A percentile compares a stretch with the other conserved stretches of the same genome.
Evolutionary conservation across 345 rosid species (phyloP).

Genomic region (Kernera saxatilis): DNA sequence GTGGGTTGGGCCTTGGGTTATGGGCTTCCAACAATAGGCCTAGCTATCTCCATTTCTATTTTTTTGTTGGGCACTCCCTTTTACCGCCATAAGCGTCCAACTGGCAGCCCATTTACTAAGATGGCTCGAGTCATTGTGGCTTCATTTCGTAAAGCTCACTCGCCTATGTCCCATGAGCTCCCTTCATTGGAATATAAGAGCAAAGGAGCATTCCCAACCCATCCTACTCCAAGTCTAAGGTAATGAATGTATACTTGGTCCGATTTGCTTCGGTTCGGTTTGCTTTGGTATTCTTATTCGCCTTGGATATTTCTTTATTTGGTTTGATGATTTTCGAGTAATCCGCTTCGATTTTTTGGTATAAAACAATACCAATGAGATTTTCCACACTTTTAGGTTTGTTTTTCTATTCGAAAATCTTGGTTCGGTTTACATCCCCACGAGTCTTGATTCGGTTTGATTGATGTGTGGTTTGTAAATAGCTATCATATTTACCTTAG

Average conservation of each 20-base stretch:
- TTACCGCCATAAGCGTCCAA: conserved; percentile 56
- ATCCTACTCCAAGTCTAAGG: conserved; percentile 59
- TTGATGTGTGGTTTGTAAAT: too few species aligned
- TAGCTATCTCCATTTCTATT: conserved; percentile 41
- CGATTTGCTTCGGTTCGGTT: too few species aligned
- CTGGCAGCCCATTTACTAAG: conserved; percentile 64
- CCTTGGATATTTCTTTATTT: too few species aligned
- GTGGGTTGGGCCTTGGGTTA: conserved; percentile 79
- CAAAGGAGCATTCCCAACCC: conserved; percentile 47
- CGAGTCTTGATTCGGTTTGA: too few species aligned
- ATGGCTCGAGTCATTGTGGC: conserved; percentile 66
- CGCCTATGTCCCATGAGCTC: conserved; percentile 41
- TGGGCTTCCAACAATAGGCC: conserved; percentile 66
- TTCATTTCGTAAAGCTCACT: conserved; percentile 44
- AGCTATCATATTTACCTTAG: too few species aligned
- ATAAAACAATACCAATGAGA: too few species aligned
- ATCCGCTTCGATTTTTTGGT: too few species aligned
- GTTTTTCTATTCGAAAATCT: too few species aligned
- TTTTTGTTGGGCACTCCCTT: conserved; percentile 63
- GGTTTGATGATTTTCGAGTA: too few species aligned
- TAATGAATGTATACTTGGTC: background rate
- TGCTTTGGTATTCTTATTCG: too few species aligned
- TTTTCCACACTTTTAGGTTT: too few species aligned
- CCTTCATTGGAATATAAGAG: conserved; percentile 40
- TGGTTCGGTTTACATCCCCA: too few species aligned